A percentile compares a stretch with the other conserved stretches of the same genome.
Conservation (phyloP, 257 asterid species). For the Leptodermis oblonga region DNA sequence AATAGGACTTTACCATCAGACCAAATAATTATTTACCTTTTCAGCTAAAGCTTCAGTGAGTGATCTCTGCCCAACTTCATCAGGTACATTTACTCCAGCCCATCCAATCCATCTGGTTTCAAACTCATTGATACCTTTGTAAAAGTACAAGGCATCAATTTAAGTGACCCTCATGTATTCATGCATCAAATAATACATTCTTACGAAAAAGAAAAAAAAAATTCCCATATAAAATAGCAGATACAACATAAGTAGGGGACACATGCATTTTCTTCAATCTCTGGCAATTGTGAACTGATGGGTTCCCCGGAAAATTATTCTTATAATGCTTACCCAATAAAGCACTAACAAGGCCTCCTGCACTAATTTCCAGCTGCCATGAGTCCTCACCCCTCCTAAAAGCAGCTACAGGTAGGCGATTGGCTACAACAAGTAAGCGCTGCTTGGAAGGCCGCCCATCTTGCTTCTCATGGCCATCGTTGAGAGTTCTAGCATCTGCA, state of each 20-base stretch:
- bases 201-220: not conserved
- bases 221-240: not conserved
- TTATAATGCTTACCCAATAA: slow-evolving; percentile 55
- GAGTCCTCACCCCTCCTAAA: slow-evolving; percentile 66
- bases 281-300: not conserved
- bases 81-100: slow-evolving; percentile 97
- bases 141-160: slow-evolving; percentile 17
- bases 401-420: slow-evolving; percentile 83
- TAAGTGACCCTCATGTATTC: not conserved
- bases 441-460: slow-evolving; percentile 47
- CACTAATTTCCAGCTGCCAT: slow-evolving; percentile 80
- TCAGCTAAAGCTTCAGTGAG: slow-evolving; percentile 79
- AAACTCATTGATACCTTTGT: slow-evolving; percentile 71
- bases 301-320: not conserved
- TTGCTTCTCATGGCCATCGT: slow-evolving; percentile 37
- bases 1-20: slow-evolving; percentile 2
- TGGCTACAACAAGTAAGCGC: slow-evolving; percentile 81
- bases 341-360: slow-evolving; percentile 85
- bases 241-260: not conserved
- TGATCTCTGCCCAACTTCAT: slow-evolving; percentile 75
- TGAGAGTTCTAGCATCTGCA: slow-evolving; percentile 16
- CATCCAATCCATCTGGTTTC: slow-evolving; percentile 98
- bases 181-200: not conserved
- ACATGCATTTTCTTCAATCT: not conserved
- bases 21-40: slow-evolving; percentile 44